Base-by-base conservation (phyloP, 2,329 filamentous ascomycete genomes). In the Talaromyces pinophilus region DNA sequence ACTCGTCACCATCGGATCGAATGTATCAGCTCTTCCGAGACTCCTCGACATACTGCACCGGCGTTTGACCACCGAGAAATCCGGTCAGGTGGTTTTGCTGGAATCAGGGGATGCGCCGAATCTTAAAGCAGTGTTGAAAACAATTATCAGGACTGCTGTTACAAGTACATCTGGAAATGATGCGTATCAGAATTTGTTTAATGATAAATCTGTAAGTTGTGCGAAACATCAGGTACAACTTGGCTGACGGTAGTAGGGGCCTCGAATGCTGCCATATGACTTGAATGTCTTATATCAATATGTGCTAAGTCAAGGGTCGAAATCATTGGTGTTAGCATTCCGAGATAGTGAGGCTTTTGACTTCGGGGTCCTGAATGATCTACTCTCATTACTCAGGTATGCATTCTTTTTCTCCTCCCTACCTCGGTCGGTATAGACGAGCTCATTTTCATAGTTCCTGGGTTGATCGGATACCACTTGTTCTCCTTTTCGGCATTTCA, bases 391-490 rank as follows among this genome's bases (percentile, higher is more conserved):
- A 25, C 71, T 83, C 50, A 79, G 82, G 85, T 86, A 74, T 1
- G 25, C 25, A 25, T 25, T 25, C 25, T 25, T 25, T 25, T 25
- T 25, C 25, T 25, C 25, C 25, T 25, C 25, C 25, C 25, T 25
- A 25, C 25, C 25, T 25, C 25, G 25, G 25, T 25, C 4, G 25
- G 25, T 25, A 25, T 25, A 25, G 25, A 25, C 25, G 25, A 57
- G 5, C 11, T 50, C 19, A 42, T 70, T 59, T 50, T 57, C n/a
- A 25, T 67, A 85, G 84, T 68, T 85, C 83, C 19, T 89, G 87
- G 87, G 78, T 82, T 55, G 84, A 88, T 71, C 84, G 87, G 33
- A 85, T 89, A 62, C 86, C 86, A 0, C 85, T 89, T 66, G 81
- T 86, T 2, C 76, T 87, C 2, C 74, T 89, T 2, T 84, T 89